Evolutionary conservation across 2,329 filamentous ascomycete species (phyloP), one percentile per base, ranked within the genome.

Genomic region (Pseudogymnoascus sp.): DNA sequence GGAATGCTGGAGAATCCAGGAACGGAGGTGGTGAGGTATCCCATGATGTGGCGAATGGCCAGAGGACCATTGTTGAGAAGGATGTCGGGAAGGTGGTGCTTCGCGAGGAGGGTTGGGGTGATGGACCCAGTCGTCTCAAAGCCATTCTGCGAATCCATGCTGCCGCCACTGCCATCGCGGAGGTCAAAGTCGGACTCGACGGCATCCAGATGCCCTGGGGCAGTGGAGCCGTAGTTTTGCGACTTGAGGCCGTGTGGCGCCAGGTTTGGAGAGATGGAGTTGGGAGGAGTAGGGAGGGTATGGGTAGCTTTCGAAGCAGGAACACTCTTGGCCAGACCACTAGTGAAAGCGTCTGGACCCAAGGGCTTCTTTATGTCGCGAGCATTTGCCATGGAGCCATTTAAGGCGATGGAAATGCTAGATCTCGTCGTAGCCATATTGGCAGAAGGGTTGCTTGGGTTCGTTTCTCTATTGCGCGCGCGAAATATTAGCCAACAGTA

Each of bases 21-120:
- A 10, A 99, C 91, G 13, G 90, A 91, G 59, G 93, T 93, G 38
- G 92, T 96, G 72, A 99, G 82, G 76, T 96, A 93, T 68, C 91
- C 91, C 85, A 96, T 96, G 73, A 99, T 88, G 77, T 97, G 90
- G 70, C 93, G 90, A 75, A 99, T 97, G 61, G 95, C 92, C 75
- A 96, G 79, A 60, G 95, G 93, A 24, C 93, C 95, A 73, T 97
- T 89, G 73, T 87, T 86, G 66, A 97, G 82, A 72, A 99, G 82
- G 75, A 97, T 96, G 70, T 90, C 89, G 1, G 93, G 93, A 65
- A 99, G 83, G 74, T 97, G 89, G 74, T 93, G 86, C 76, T 90
- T 95, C 70, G 93, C 91, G 68, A 99, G 82, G 80, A 97, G 86
- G 72, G 81, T 79, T 42, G 92, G 87, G 59, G 91, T 96, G 75